These are phyloP conservation scores for Tillandsia leiboldiana DNA, from an alignment of 176 grass and related monocot genomes.

Conservation along the genomic window DNA sequence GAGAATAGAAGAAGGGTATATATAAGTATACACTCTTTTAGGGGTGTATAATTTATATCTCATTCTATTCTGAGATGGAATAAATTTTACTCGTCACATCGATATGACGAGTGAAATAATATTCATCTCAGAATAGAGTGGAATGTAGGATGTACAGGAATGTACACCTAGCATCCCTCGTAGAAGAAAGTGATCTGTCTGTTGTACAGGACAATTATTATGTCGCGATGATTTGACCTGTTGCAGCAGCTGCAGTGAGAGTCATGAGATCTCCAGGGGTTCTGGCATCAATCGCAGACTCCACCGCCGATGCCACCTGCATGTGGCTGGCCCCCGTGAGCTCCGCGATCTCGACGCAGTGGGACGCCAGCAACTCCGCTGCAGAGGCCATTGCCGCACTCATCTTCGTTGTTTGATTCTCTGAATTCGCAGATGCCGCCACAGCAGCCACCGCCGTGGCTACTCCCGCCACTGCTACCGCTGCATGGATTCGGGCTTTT, in stretches of 20 bases:
- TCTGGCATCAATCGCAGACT: slow-evolving; percentile 52
- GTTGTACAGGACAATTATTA: too few species aligned
- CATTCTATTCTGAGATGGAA: too few species aligned
- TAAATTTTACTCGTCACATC: too few species aligned
- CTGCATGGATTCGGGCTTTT: slow-evolving; percentile 66
- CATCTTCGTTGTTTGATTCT: slow-evolving; percentile 39
- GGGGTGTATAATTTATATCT: too few species aligned
- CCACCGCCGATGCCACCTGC: slow-evolving; percentile 56
- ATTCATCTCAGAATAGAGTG: too few species aligned
- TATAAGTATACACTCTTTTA: too few species aligned
- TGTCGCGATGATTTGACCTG: slow-evolving; percentile 10
- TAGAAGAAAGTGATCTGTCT: too few species aligned
- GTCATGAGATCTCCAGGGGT: slow-evolving; percentile 78
- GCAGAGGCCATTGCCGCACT: slow-evolving; percentile 64
- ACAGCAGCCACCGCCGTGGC: slow-evolving; percentile 71
- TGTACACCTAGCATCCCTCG: too few species aligned
- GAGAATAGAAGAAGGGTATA: too few species aligned
- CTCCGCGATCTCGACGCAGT: slow-evolving; percentile 80
- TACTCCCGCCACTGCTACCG: slow-evolving; percentile 74
- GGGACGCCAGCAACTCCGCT: slow-evolving; percentile 71
- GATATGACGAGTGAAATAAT: too few species aligned
- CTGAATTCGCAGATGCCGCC: slow-evolving; percentile 22
- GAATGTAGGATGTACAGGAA: too few species aligned
- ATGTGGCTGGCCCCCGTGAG: slow-evolving; percentile 57
- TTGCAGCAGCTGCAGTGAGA: slow-evolving; percentile 78